These are phyloP conservation scores for Cladophialophora psammophila DNA, from an alignment of 2,329 filamentous ascomycete genomes.

Conservation along the genomic window DNA sequence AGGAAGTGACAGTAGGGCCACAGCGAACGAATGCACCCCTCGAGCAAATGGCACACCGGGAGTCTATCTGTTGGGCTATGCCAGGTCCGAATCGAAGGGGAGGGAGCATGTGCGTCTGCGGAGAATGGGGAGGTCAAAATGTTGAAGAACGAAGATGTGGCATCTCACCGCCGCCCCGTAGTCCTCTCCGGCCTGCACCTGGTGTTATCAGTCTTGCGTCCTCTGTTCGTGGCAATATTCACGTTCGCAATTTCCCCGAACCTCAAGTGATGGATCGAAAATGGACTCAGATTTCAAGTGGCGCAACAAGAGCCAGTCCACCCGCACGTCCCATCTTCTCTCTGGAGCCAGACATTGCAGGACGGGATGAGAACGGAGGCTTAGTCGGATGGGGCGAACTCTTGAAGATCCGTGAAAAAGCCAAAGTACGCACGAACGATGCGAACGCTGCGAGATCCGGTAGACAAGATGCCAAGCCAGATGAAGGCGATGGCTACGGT, in stretches of 20 bases:
- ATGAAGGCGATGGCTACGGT: not conserved
- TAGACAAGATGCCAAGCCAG: not conserved
- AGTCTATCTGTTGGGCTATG: not conserved
- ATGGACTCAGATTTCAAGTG: conserved; percentile 1
- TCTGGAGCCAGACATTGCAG: conserved; percentile 52
- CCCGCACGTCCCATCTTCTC: conserved; percentile 45
- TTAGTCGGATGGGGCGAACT: conserved; percentile 55
- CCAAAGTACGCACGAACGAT: conserved; percentile 7
- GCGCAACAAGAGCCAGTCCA: not conserved
- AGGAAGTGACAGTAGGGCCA: conserved; percentile 1
- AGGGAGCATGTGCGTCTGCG: conserved; percentile 17
- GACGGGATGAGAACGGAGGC: conserved; percentile 54
- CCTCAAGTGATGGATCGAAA: not conserved
- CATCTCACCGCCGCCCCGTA: conserved; percentile 8
- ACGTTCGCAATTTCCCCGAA: not conserved
- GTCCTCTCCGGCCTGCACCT: not conserved
- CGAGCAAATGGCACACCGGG: not conserved
- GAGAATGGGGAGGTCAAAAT: not conserved
- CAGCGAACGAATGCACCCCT: not conserved
- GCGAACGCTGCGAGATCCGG: not conserved
- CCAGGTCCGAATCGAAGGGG: not conserved
- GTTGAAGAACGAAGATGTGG: not conserved
- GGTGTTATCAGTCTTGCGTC: not conserved
- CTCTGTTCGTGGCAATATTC: not conserved
- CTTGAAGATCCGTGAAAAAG: conserved; percentile 49